Evolutionary conservation across 805 yeast species (phyloP).

Genomic region (Candida khao-thaluensis): DNA sequence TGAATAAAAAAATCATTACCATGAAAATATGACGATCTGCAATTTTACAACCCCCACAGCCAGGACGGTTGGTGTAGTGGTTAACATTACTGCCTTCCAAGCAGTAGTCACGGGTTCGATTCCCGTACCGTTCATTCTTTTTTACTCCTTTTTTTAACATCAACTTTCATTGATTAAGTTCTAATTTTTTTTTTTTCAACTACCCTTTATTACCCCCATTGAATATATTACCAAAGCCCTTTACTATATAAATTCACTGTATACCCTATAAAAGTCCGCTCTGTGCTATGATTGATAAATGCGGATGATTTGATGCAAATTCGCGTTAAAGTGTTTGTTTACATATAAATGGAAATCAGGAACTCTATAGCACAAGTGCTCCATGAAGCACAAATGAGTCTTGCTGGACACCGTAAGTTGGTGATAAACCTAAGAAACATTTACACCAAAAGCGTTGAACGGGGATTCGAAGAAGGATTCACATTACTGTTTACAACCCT

Average conservation of each 20-base stretch:
- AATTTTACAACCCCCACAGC: too few relatives aligned
- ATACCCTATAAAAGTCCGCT: too few relatives aligned
- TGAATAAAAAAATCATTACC: too few relatives aligned
- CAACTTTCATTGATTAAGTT: too few relatives aligned
- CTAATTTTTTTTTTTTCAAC: not conserved
- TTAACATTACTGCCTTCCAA: slow-evolving; percentile 91
- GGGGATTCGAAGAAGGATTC: slow-evolving; percentile 59
- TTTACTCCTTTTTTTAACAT: too few relatives aligned
- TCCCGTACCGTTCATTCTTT: slow-evolving; percentile 76
- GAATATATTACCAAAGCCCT: too few relatives aligned
- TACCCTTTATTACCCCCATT: too few relatives aligned
- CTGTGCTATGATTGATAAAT: too few relatives aligned
- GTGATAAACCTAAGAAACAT: slow-evolving; percentile 60
- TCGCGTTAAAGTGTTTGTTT: too few relatives aligned
- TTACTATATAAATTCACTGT: too few relatives aligned
- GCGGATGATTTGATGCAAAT: too few relatives aligned
- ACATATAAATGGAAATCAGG: slow-evolving; percentile 20
- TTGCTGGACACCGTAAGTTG: slow-evolving; percentile 76
- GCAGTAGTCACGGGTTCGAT: slow-evolving; percentile 94
- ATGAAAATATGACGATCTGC: too few relatives aligned
- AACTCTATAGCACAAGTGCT: slow-evolving; percentile 63
- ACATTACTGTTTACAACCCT: slow-evolving; percentile 57
- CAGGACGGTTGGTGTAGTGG: slow-evolving; percentile 92
- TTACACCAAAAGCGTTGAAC: slow-evolving; percentile 52
- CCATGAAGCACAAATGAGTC: slow-evolving; percentile 73